Conservation (phyloP, 441 rosid genomes). For the Arabidopsis lyrata region DNA sequence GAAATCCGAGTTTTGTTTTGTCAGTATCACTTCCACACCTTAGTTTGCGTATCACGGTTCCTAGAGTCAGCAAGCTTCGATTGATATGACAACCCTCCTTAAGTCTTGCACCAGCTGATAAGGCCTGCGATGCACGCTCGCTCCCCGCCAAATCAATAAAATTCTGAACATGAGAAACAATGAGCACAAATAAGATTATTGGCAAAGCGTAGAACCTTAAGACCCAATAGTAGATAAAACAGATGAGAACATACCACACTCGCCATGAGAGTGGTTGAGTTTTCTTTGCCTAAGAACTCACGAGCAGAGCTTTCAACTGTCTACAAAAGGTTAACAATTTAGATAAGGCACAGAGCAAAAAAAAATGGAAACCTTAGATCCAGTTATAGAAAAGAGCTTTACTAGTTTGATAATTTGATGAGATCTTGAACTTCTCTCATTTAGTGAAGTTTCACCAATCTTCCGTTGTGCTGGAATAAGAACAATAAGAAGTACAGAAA, state of each 20-base stretch:
- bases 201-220: neutral
- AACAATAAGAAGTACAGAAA: slow-evolving; percentile 28
- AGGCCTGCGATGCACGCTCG: slow-evolving; percentile 95
- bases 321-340: slow-evolving; percentile 48
- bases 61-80: slow-evolving; percentile 87
- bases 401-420: slow-evolving; percentile 93
- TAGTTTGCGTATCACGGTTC: slow-evolving; percentile 93
- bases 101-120: slow-evolving; percentile 83
- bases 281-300: slow-evolving; percentile 74
- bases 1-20: too few relatives aligned
- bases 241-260: slow-evolving; percentile 66
- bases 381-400: slow-evolving; percentile 29
- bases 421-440: slow-evolving; percentile 91
- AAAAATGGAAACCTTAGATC: slow-evolving; percentile 21
- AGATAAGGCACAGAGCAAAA: neutral
- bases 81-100: slow-evolving; percentile 97
- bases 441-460: slow-evolving; percentile 83
- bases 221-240: slow-evolving; percentile 21
- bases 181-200: slow-evolving; percentile 21
- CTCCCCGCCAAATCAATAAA: slow-evolving; percentile 95
- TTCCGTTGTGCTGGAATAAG: slow-evolving; percentile 73
- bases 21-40: slow-evolving; percentile 58
- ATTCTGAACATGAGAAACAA: slow-evolving; percentile 60
- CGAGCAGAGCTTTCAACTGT: slow-evolving; percentile 87
- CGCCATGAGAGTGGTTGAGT: slow-evolving; percentile 77